Percentiles rank a stretch among this genome's conserved stretches.
phyloP scores from a whole-genome alignment of 352 stramenopile species.

The Globisporangium abappressorium region DNA sequence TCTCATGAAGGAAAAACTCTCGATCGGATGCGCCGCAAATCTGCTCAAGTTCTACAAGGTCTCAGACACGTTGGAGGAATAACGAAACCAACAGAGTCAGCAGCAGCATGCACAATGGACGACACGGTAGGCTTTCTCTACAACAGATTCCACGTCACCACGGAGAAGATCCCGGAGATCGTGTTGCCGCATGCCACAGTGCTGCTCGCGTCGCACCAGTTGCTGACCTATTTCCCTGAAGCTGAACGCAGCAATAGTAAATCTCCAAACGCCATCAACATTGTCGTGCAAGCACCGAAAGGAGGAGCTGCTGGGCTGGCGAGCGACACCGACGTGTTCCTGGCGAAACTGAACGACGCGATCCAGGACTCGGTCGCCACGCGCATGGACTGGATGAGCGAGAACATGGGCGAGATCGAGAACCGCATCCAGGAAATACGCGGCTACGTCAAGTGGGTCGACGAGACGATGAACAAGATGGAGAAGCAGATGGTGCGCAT shows the following conservation, averaged over 20 bases:
- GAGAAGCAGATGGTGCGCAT: not conserved
- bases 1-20: conserved; percentile 3
- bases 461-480: conserved; percentile 5
- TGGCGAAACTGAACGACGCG: conserved; percentile 1
- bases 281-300: not conserved
- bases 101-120: too few relatives aligned
- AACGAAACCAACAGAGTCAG: not conserved
- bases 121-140: not conserved
- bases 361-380: not conserved
- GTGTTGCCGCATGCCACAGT: not conserved
- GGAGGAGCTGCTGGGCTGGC: not conserved
- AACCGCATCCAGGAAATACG: not conserved
- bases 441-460: not conserved
- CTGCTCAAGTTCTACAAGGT: conserved; percentile 6
- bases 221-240: not conserved
- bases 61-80: not conserved
- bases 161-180: not conserved
- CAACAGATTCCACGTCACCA: not conserved
- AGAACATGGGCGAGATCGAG: not conserved
- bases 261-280: not conserved
- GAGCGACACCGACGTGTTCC: not conserved
- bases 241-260: not conserved
- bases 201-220: not conserved
- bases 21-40: not conserved
- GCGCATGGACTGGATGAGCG: conserved; percentile 5